These are phyloP conservation scores for Cucumis variabilis DNA, from an alignment of 331 rosid species.

Conservation along the genomic window DNA sequence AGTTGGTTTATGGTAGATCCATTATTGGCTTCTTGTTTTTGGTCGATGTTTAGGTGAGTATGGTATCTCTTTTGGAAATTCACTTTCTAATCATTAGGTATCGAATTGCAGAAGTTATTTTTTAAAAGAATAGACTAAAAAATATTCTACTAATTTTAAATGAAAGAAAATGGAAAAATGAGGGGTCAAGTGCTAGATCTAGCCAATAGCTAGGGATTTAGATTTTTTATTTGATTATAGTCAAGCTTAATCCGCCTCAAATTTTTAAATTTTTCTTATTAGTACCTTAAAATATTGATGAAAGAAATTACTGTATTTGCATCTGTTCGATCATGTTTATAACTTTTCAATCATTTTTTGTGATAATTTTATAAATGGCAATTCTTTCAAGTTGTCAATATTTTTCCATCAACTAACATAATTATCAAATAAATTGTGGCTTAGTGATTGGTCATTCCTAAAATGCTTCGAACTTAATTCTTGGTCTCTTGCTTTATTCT, in stretches of 20 bases:
- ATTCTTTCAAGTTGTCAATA: not conserved
- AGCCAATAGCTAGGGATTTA: not conserved
- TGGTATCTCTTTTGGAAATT: not conserved
- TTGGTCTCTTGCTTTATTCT: not conserved
- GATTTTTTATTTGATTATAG: conserved; percentile 6
- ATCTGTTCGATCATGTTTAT: not conserved
- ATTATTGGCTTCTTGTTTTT: not conserved
- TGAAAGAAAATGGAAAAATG: not conserved
- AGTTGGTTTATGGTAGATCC: not conserved
- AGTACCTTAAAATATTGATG: not conserved
- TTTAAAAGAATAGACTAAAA: not conserved
- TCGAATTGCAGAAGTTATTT: not conserved
- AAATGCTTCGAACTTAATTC: not conserved
- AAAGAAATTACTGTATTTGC: not conserved
- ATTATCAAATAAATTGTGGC: not conserved
- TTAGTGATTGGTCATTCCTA: not conserved
- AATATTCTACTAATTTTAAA: not conserved
- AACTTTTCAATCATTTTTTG: not conserved
- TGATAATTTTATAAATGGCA: not conserved
- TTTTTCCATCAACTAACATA: conserved; percentile 2
- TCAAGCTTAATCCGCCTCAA: not conserved
- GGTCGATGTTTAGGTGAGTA: not conserved
- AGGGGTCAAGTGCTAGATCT: not conserved
- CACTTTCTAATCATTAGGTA: not conserved
- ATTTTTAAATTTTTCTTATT: not conserved